Evolutionary conservation across 768 basidiomycete genomes (phyloP).

Genomic region (Clitopilus passeckerianus): DNA sequence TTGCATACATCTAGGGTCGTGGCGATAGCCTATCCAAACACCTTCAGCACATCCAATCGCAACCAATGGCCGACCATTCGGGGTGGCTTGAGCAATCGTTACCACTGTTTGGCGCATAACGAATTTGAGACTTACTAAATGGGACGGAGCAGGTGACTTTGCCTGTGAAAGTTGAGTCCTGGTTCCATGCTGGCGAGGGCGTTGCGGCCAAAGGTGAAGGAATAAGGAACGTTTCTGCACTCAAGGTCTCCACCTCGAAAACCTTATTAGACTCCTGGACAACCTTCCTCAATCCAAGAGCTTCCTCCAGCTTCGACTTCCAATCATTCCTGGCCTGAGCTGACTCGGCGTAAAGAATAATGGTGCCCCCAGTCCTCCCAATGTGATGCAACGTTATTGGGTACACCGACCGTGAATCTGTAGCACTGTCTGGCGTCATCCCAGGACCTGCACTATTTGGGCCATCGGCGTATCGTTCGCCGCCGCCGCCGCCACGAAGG

Average conservation of each 20-base stretch:
- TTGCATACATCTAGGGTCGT: constrained; percentile 75
- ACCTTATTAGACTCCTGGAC: constrained; percentile 94
- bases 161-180: constrained; percentile 69
- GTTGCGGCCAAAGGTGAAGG: constrained; percentile 53
- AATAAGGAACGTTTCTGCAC: constrained; percentile 82
- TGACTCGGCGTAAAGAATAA: constrained; percentile 85
- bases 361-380: constrained; percentile 81
- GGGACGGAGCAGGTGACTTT: constrained; percentile 95
- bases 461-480: constrained; percentile 26
- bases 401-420: constrained; percentile 73
- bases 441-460: constrained; percentile 12
- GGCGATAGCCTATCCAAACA: constrained; percentile 95
- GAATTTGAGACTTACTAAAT: constrained; percentile 61
- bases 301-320: constrained; percentile 87
- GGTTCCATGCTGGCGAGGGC: constrained; percentile 59
- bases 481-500: constrained; percentile 28
- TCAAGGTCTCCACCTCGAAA: constrained; percentile 89
- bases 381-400: constrained; percentile 89
- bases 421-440: constrained; percentile 30
- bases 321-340: constrained; percentile 74
- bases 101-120: not conserved
- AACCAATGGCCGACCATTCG: constrained; percentile 81
- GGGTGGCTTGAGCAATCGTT: constrained; percentile 50
- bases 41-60: constrained; percentile 95
- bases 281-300: constrained; percentile 75